Conservation (phyloP, 441 rosid genomes). For the Pelargonium myrrhifolium region DNA sequence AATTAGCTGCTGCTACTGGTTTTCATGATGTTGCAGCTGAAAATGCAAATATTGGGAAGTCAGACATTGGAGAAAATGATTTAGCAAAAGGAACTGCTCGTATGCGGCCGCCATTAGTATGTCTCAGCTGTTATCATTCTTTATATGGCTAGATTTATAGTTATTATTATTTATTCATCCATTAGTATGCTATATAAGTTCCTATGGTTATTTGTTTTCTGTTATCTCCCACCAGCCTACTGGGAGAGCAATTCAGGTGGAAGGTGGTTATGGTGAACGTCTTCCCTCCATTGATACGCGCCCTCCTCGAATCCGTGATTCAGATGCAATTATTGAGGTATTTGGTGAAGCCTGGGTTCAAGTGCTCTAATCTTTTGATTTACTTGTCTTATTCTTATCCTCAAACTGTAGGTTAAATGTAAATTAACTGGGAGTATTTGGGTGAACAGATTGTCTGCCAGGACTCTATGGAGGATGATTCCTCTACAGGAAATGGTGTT, state of each 20-base stretch:
- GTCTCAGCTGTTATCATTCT: constrained; percentile 20
- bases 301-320: constrained; percentile 78
- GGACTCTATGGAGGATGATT: constrained; percentile 50
- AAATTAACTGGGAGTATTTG: constrained; percentile 32
- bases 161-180: no score
- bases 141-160: no score
- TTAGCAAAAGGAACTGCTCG: constrained; percentile 48
- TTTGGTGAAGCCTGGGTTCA: constrained; percentile 12
- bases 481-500: constrained; percentile 37
- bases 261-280: constrained; percentile 81
- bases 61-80: constrained; percentile 56
- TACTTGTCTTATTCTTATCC: no score
- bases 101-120: constrained; percentile 71
- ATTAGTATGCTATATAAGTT: no score
- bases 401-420: constrained; percentile 13
- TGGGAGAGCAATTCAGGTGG: constrained; percentile 96
- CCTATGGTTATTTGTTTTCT: neutral
- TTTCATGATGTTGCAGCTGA: constrained; percentile 55
- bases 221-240: constrained; percentile 55
- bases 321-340: constrained; percentile 95
- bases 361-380: constrained; percentile 14
- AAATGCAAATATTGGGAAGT: constrained; percentile 46
- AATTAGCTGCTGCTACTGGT: constrained; percentile 90
- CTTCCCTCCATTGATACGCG: constrained; percentile 84
- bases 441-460: constrained; percentile 71